These are phyloP conservation scores for Trichoderma afroharzianum DNA, from an alignment of 2,329 filamentous ascomycete genomes.

Conservation along the genomic window DNA sequence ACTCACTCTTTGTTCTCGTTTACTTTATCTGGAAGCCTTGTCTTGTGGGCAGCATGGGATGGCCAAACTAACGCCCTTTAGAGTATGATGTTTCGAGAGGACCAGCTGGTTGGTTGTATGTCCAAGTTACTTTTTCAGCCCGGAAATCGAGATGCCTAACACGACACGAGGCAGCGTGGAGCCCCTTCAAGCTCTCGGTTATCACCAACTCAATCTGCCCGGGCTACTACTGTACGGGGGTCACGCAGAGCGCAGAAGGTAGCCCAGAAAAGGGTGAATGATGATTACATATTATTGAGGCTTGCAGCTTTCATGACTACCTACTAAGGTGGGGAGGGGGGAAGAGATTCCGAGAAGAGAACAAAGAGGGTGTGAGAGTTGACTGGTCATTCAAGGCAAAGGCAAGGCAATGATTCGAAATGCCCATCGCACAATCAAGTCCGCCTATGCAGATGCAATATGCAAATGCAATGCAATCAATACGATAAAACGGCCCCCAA, in stretches of 20 bases:
- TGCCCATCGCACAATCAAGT: background rate
- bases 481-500: background rate
- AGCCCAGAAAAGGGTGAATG: background rate
- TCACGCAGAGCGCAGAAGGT: constrained; percentile 6
- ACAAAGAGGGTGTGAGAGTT: background rate
- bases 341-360: background rate
- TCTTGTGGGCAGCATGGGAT: background rate
- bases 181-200: background rate
- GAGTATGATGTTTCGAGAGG: background rate
- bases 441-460: background rate
- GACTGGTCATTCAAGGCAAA: background rate
- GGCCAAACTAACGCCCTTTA: background rate
- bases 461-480: background rate
- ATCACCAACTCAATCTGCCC: background rate
- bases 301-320: background rate
- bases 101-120: background rate
- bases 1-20: background rate
- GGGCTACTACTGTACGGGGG: background rate
- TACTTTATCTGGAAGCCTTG: background rate
- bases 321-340: background rate
- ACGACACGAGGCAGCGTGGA: background rate
- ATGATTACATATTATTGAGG: background rate
- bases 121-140: background rate
- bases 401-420: background rate
- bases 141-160: background rate